These are phyloP conservation scores for Vigna nakashimae DNA, from an alignment of 306 rosid species.

Conservation along the genomic window DNA sequence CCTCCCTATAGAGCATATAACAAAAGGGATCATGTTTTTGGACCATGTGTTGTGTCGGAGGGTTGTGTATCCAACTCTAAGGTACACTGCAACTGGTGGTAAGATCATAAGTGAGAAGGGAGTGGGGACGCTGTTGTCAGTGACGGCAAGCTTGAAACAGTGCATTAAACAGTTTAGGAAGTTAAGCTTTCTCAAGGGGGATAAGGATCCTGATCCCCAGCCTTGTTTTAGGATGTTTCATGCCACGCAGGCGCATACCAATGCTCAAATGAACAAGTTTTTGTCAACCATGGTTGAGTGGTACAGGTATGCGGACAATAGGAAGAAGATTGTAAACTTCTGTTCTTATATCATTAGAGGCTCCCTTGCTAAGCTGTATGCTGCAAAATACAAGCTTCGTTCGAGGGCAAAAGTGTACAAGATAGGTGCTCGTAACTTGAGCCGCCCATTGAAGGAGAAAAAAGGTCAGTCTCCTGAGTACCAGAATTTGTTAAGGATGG, in stretches of 20 bases:
- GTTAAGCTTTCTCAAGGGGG: constrained; percentile 88
- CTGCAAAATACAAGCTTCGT: constrained; percentile 95
- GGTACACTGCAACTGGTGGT: constrained; percentile 95
- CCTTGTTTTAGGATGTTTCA: constrained; percentile 99
- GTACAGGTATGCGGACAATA: constrained; percentile 93
- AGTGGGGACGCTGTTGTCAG: constrained; percentile 93
- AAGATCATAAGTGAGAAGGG: constrained; percentile 97
- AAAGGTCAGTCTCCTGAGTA: constrained; percentile 95
- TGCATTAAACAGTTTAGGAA: constrained; percentile 91
- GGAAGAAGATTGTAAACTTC: constrained; percentile 90
- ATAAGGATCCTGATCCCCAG: constrained; percentile 95
- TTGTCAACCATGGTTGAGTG: constrained; percentile 89
- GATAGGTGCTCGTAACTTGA: constrained; percentile 84
- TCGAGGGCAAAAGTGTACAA: constrained; percentile 97
- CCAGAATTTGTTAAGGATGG: constrained; percentile 94
- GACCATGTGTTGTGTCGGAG: constrained; percentile 93
- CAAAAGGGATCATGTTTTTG: constrained; percentile 96
- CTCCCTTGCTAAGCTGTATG: constrained; percentile 97
- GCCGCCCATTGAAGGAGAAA: constrained; percentile 94
- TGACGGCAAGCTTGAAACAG: constrained; percentile 92
- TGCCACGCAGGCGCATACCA: constrained; percentile 98
- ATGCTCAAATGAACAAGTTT: constrained; percentile 97
- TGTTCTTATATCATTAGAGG: constrained; percentile 91
- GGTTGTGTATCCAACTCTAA: constrained; percentile 93
- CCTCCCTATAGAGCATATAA: constrained; percentile 94